Evolutionary conservation across 1,139 yeast species (phyloP), one percentile per base, ranked within the genome.

Genomic region (Hansenula anomala): DNA sequence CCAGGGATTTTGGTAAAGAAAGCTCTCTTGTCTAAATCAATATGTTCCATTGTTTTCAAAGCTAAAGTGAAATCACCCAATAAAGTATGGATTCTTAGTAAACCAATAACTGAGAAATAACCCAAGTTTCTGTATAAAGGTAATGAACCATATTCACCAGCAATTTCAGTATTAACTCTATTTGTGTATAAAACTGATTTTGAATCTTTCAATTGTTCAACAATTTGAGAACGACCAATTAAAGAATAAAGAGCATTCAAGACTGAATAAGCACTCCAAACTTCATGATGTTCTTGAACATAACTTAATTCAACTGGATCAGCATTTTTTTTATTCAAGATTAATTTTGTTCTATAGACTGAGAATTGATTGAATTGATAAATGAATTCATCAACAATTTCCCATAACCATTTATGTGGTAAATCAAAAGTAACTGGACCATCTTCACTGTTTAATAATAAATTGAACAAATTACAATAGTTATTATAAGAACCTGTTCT

Each of bases 401-500:
- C 75, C 75, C 75, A 71, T 25, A 68, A 59, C 75, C 75, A 71
- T 49, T 66, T 61, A 44, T 60, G 61, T 36, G 76, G 75, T 35
- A 71, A 52, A 49, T 70, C 75, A 38, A 68, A 59, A 35, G 64
- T 63, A 17, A 62, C 66, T 24, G 73, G 71, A 19, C 63, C 63
- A 20, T 62, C 66, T 39, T 63, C 66, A 31, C 63, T 57, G 56
- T 67, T 69, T 46, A 71, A 58, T 38, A 71, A 60, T 45, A 63
- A 55, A 54, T 69, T 69, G 60, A 71, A 71, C 47, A 69, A 55
- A 45, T 64, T 65, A 53, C 75, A 70, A 56, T 71, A 71, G 55
- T 71, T 71, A 54, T 67, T 67, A 54, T 67, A 71, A 7, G 75
- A 68, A 29, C 65, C 69, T 36, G 69, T 59, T 39, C 73, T 59